Evolutionary conservation across 2,329 filamentous ascomycete species (phyloP).

Genomic region (Hymenoscyphus fraxineus): DNA sequence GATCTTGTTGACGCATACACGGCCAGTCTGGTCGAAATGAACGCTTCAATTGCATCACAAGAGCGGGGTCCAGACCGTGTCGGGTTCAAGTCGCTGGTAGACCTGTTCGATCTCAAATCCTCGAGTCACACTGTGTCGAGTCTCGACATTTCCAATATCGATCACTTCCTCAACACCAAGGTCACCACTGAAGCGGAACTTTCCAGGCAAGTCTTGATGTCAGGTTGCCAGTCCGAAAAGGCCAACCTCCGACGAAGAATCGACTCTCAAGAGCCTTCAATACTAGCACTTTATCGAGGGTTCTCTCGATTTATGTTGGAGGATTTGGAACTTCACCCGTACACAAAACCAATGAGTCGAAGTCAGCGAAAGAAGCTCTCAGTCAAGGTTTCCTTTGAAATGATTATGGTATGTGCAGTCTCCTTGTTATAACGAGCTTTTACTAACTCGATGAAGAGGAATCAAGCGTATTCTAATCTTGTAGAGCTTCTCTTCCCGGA

Average conservation of each 20-base stretch:
- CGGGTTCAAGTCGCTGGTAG: constrained; percentile 8
- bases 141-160: constrained; percentile 7
- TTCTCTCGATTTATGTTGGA: constrained; percentile 12
- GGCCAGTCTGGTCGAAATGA: constrained; percentile 8
- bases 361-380: constrained; percentile 11
- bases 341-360: constrained; percentile 8
- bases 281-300: constrained; percentile 8
- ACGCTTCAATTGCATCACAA: not conserved
- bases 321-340: constrained; percentile 10
- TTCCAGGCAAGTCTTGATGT: constrained; percentile 7
- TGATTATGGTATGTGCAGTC: constrained; percentile 9
- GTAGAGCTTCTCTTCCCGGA: constrained; percentile 11
- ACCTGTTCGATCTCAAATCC: constrained; percentile 8
- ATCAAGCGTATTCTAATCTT: constrained; percentile 11
- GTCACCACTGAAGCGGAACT: constrained; percentile 9
- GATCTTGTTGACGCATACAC: constrained; percentile 9
- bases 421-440: not conserved
- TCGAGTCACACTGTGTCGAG: not conserved
- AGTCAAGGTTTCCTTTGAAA: constrained; percentile 11
- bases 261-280: constrained; percentile 8
- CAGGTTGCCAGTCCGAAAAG: constrained; percentile 8
- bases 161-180: constrained; percentile 9
- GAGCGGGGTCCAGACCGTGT: constrained; percentile 3
- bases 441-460: constrained; percentile 4
- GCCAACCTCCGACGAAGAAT: constrained; percentile 8